These are phyloP conservation scores for Trapa bicornis DNA, from an alignment of 345 rosid species.

Conservation along the genomic window DNA sequence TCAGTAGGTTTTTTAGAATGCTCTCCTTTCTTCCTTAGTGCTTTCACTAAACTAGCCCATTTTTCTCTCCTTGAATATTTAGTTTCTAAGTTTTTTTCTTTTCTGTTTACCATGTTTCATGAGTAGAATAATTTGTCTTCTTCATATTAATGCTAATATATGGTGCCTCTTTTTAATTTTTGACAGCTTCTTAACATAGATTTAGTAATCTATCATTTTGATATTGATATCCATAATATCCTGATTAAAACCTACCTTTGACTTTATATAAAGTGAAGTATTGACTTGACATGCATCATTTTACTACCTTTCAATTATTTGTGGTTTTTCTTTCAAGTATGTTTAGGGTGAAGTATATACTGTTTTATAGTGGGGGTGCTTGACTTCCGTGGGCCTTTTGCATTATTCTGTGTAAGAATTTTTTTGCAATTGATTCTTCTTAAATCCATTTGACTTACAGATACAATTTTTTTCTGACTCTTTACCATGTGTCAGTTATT, in stretches of 20 bases:
- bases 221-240: not conserved
- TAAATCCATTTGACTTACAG: not conserved
- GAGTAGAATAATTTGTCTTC: not conserved
- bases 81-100: not conserved
- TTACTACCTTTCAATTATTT: no score
- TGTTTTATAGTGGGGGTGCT: no score
- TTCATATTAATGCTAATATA: not conserved
- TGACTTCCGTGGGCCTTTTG: no score
- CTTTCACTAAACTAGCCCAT: not conserved
- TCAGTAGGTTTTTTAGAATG: slow-evolving; percentile 20
- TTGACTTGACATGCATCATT: no score
- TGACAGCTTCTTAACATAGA: no score
- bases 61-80: not conserved
- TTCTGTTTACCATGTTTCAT: not conserved
- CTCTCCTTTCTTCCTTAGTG: not conserved
- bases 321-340: no score
- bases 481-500: not conserved
- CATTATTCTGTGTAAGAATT: no score
- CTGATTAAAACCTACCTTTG: not conserved
- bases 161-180: no score
- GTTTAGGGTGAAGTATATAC: no score
- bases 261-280: no score
- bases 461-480: not conserved
- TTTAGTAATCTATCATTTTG: no score
- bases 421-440: not conserved